A percentile compares a stretch with the other conserved stretches of the same genome.
phyloP scores from a whole-genome alignment of 2,329 filamentous ascomycete species.

The Colletotrichum tabaci region DNA sequence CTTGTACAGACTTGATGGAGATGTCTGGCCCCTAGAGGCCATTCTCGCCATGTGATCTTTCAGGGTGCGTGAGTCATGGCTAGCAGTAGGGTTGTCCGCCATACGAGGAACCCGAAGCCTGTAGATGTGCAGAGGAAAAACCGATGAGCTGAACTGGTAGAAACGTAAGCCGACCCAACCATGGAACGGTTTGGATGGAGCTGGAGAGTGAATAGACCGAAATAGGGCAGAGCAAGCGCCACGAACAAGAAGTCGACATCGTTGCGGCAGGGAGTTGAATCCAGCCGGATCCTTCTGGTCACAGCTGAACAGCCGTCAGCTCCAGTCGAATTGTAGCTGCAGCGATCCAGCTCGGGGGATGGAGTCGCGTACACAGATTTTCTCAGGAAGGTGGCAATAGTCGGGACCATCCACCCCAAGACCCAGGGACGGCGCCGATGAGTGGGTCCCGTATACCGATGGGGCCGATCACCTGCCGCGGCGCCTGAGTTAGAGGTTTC shows the following conservation, averaged over 20 bases:
- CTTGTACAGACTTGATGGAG: no score
- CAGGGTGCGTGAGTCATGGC: neutral
- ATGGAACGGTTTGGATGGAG: neutral
- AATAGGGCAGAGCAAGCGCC: neutral
- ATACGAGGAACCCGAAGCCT: neutral
- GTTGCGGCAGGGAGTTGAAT: neutral
- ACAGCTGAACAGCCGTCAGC: neutral
- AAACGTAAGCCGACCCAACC: neutral
- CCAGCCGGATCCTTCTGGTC: neutral
- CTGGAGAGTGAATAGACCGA: neutral
- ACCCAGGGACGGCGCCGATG: neutral
- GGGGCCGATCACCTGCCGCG: neutral
- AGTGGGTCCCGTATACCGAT: neutral
- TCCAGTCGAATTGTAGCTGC: neutral
- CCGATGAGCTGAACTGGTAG: neutral
- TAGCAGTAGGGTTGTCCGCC: no score
- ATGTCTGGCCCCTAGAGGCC: neutral
- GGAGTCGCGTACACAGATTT: neutral
- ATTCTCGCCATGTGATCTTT: neutral
- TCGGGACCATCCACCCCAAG: neutral
- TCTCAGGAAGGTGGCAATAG: neutral
- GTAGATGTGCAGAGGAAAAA: neutral
- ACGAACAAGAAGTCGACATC: neutral
- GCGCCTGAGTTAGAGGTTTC: neutral
- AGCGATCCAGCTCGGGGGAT: neutral